Percentiles rank a stretch among this genome's conserved stretches.
phyloP scores from a whole-genome alignment of 495 filamentous ascomycete genomes.

The Aspergillus ellipticus region DNA sequence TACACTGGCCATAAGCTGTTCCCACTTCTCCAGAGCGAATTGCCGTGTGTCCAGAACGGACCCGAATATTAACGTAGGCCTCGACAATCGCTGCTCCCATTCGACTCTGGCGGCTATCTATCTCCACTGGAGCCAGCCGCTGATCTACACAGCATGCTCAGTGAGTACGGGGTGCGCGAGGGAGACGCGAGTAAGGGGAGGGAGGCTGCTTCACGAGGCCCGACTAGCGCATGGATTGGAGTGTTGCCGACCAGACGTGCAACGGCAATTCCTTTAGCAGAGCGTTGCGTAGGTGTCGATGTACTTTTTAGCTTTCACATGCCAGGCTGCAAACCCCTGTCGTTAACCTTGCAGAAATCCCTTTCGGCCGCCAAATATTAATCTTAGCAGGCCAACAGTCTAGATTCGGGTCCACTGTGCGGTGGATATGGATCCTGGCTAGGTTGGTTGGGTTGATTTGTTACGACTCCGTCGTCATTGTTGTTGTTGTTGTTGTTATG shows the following conservation, averaged over 20 bases:
- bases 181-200: background rate
- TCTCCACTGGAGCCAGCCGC: background rate
- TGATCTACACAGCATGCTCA: background rate
- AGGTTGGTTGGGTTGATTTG: background rate
- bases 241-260: too few species aligned
- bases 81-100: background rate
- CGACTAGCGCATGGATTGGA: too few species aligned
- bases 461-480: too few species aligned
- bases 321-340: too few species aligned
- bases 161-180: background rate
- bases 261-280: too few species aligned
- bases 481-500: too few species aligned
- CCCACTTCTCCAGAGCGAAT: conserved; percentile 4
- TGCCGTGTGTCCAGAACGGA: background rate
- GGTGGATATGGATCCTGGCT: background rate
- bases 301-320: too few species aligned
- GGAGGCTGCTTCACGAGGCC: background rate
- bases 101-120: background rate
- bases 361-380: background rate
- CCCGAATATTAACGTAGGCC: background rate
- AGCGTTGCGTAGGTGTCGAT: too few species aligned
- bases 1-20: background rate
- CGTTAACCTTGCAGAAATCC: background rate
- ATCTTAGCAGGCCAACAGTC: background rate
- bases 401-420: background rate